Conservation (phyloP, 805 yeast species). For the Barnettozyma californica region DNA sequence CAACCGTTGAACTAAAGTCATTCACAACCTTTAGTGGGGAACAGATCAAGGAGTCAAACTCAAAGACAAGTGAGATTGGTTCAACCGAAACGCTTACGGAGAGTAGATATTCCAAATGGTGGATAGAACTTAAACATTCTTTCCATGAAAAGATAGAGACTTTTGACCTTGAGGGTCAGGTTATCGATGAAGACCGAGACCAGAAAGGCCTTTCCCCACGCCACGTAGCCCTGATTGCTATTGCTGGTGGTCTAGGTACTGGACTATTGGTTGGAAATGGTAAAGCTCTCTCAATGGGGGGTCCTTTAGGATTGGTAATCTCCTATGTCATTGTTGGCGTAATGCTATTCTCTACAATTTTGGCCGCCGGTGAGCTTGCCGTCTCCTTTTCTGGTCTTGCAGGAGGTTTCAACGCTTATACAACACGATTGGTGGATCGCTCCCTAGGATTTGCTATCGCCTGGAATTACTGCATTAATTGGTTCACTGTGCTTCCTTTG, state of each 20-base stretch:
- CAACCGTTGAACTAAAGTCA: not conserved
- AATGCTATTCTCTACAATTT: conserved; percentile 55
- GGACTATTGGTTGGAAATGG: conserved; percentile 73
- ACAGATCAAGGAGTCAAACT: not conserved
- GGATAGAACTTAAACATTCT: conserved; percentile 21
- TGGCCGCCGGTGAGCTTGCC: conserved; percentile 52
- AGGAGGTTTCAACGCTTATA: conserved; percentile 37
- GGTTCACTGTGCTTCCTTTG: conserved; percentile 50
- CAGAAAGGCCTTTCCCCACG: conserved; percentile 11
- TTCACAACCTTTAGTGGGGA: not conserved
- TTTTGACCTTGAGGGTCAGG: conserved; percentile 7
- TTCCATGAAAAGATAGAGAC: conserved; percentile 17
- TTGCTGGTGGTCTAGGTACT: conserved; percentile 75
- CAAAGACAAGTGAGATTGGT: not conserved
- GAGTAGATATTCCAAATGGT: not conserved
- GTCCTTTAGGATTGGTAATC: conserved; percentile 58
- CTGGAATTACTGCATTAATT: conserved; percentile 51
- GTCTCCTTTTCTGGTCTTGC: conserved; percentile 34
- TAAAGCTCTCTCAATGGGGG: conserved; percentile 49
- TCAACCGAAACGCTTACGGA: not conserved
- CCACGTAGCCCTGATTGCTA: conserved; percentile 47
- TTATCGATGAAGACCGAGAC: not conserved
- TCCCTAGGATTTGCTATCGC: conserved; percentile 61
- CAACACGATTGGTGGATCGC: conserved; percentile 37
- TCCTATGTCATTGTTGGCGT: conserved; percentile 58